Base-by-base conservation (phyloP, 768 basidiomycete genomes). In the Lyophyllum semitale region DNA sequence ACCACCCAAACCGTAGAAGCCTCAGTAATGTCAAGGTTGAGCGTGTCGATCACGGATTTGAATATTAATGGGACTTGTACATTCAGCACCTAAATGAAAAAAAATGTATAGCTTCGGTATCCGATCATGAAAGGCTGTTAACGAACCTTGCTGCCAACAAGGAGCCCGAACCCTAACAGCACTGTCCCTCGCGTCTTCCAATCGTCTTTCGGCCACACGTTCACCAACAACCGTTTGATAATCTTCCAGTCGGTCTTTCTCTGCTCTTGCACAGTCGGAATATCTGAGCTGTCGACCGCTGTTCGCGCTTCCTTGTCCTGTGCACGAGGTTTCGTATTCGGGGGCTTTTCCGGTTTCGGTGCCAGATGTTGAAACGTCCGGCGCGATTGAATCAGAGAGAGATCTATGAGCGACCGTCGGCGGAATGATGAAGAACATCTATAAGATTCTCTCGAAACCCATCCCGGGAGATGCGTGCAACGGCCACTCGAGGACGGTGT, bases 11-110 rank as follows among this genome's bases (percentile, higher is more conserved):
- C 93, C 0, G 95, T 94, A 4, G 88, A 83, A 7, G 78, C 68
- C 12, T 85, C 72, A 12, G 88, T 83, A 30, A 97, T 77, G 25
- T 90, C 85, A 29, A 98, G 77, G 64, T 98, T 97, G 58, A 99
- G 77, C 1, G 91, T 71, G 68, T 99, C 96, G 49, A 99, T 86
- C 40, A 99, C 83, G 25, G 80, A 71, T 72, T 98, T 98, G 83
- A 99, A 99, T 57, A 98, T 75, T 61, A 93, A 83, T 0, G 97
- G 97, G n/a, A 99, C 95, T 79, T 98, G 96, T 0, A 99, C 97
- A 68, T 98, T 99, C 53, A 98, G 73, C 41, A 97, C 73, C 94
- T 95, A 53, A 9, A 38, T 15, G 15, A n/a, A 2, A 18, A 15
- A 6, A 38, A 4, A 18, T 4, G n/a, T 5, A 18, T 8, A n/a